phyloP scores from a whole-genome alignment of 1,139 yeast species.

The Taphrina betulina region DNA sequence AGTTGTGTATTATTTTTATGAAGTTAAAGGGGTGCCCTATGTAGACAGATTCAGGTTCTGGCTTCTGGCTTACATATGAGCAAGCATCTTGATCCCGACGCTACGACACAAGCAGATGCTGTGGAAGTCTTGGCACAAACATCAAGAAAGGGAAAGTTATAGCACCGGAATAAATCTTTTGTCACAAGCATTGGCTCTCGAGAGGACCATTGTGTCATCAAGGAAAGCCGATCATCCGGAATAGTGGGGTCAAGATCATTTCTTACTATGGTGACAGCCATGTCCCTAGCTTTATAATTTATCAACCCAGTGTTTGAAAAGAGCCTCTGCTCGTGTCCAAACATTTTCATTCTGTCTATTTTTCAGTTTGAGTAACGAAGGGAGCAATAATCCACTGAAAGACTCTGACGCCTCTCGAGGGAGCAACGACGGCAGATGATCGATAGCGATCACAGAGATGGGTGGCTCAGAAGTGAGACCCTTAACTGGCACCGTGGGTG shows the following conservation, averaged over 20 bases:
- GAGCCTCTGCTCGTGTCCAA: conserved; percentile 82
- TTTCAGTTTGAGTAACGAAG: conserved; percentile 80
- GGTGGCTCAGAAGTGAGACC: conserved; percentile 73
- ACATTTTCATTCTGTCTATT: conserved; percentile 78
- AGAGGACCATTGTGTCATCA: no score
- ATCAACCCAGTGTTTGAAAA: conserved; percentile 75
- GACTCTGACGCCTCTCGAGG: conserved; percentile 97
- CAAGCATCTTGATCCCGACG: background rate
- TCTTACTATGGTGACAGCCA: no score
- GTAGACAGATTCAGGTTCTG: no score
- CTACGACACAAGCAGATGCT: no score
- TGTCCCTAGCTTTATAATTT: conserved; percentile 24
- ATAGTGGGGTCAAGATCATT: no score
- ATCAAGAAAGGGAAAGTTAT: no score
- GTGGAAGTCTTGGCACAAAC: no score
- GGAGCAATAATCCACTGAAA: conserved; percentile 80
- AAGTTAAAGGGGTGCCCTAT: no score
- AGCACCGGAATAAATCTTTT: no score
- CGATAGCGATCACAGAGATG: conserved; percentile 88
- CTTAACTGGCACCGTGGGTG: conserved; percentile 83
- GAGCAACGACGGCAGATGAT: conserved; percentile 88
- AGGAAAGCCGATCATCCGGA: no score
- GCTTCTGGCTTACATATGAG: background rate
- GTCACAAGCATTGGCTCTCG: no score
- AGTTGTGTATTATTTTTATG: conserved; percentile 7